Base-by-base conservation (phyloP, 2,329 filamentous ascomycete species). In the Fusarium torulosum region DNA sequence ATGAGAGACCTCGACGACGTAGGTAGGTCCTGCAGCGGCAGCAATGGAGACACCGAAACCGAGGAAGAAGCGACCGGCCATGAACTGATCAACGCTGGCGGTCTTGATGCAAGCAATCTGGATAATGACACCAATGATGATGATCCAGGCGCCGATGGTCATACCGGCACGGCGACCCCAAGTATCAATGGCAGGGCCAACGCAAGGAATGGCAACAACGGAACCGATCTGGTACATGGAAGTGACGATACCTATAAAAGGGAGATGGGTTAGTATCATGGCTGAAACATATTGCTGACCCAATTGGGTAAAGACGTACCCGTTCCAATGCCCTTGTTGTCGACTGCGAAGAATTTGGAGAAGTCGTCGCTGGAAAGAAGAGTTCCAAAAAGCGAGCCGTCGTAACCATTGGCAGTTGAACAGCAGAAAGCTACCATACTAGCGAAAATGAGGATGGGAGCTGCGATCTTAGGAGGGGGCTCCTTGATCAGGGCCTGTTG, bases 51-150 rank as follows among this genome's bases (percentile, higher is more conserved):
- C 82, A 54, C 83, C 83, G 62, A 89, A 89, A 37, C 87, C 87
- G 3, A 90, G 82, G 37, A 89, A 76, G 77, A 90, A 89, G 7
- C 86, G 83, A 6, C 86, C 86, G 44, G 81, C 83, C 75, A 84
- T 82, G 70, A 85, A 85, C 49, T 83, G 81, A n/a, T 65, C 62
- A 5, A 68, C 59, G 7, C 45, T 69, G 10, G 54, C 74, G 54
- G 35, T 41, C 20, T 71, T 75, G 62, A 51, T 60, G 54, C 79
- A 78, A 1, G 80, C 78, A 33, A 77, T 78, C 61, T 84, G 83
- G 49, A 85, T 79, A 41, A 81, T 72, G 17, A 82, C 79, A 17
- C 83, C 76, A 43, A 84, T 52, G 47, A 85, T 76, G 58, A 85
- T 81, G 69, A 82, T 74, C 7, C 73, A 41, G 55, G 79, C 76